phyloP scores from a whole-genome alignment of 164 flowering plant species.

The Chimonanthus praecox region DNA sequence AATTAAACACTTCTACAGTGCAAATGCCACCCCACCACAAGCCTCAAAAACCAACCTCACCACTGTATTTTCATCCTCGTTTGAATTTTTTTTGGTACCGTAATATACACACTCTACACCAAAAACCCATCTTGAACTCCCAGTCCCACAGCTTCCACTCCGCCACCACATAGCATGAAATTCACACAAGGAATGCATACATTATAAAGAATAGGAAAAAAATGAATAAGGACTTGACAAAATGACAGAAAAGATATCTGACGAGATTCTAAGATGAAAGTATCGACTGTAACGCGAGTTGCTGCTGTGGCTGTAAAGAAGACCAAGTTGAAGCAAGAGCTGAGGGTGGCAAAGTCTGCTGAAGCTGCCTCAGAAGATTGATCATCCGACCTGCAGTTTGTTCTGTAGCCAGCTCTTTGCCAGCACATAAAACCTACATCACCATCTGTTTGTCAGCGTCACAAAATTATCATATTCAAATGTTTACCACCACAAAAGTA shows the following conservation, averaged over 20 bases:
- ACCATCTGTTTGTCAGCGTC: too few species aligned
- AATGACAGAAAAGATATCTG: slow-evolving; percentile 20
- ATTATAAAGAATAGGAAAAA: neutral
- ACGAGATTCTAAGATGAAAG: slow-evolving; percentile 48
- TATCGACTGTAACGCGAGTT: slow-evolving; percentile 79
- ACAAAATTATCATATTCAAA: too few species aligned
- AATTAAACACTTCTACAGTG: neutral
- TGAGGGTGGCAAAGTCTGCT: slow-evolving; percentile 79
- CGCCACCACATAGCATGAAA: neutral
- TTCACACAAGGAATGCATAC: slow-evolving; percentile 6
- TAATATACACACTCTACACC: slow-evolving; percentile 10
- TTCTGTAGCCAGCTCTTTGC: slow-evolving; percentile 86
- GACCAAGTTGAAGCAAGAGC: slow-evolving; percentile 81
- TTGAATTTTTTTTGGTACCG: neutral
- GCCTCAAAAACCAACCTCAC: neutral
- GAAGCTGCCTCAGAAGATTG: slow-evolving; percentile 77
- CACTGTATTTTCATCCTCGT: neutral
- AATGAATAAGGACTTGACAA: neutral
- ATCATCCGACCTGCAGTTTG: slow-evolving; percentile 78
- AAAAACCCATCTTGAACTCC: neutral
- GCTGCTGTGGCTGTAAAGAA: slow-evolving; percentile 89
- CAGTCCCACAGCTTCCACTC: neutral
- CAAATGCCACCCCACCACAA: neutral
- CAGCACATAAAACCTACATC: slow-evolving; percentile 68
- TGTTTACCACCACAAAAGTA: too few species aligned